Evolutionary conservation across 108 stramenopile genomes (phyloP).

Genomic region (Thalassiosira profunda): DNA sequence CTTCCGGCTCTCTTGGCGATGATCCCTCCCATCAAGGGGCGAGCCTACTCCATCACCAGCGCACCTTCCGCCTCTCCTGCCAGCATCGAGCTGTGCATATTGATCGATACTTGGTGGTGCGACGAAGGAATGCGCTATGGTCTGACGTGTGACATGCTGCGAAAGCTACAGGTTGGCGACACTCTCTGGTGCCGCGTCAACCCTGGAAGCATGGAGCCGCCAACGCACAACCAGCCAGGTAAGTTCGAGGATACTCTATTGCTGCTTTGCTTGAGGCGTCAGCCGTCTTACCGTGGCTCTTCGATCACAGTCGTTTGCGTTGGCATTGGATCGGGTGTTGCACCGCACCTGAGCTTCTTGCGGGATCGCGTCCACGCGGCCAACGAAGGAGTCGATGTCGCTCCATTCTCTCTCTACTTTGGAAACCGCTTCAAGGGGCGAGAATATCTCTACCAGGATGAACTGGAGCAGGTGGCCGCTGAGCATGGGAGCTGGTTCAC

Average conservation of each 20-base stretch:
- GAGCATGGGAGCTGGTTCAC: constrained; percentile 67
- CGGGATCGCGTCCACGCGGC: constrained; percentile 74
- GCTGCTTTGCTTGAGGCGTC: too few relatives aligned
- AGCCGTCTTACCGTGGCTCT: too few relatives aligned
- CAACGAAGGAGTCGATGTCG: constrained; percentile 55
- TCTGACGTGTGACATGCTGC: constrained; percentile 63
- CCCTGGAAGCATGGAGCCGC: constrained; percentile 69
- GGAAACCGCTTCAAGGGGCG: constrained; percentile 79
- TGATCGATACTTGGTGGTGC: constrained; percentile 71
- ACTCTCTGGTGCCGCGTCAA: constrained; percentile 60
- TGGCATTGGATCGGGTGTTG: constrained; percentile 92
- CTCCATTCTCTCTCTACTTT: constrained; percentile 85
- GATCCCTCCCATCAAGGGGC: constrained; percentile 85
- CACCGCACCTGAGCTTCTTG: constrained; percentile 90
- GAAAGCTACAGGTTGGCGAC: constrained; percentile 49
- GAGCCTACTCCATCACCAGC: constrained; percentile 91
- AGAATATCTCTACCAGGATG: constrained; percentile 87
- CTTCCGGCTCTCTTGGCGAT: constrained; percentile 60
- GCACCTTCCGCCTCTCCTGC: constrained; percentile 50
- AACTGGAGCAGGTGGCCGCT: constrained; percentile 62
- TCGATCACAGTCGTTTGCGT: constrained; percentile 67
- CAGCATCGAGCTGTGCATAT: constrained; percentile 53
- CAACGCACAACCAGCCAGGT: constrained; percentile 51
- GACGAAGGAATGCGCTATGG: constrained; percentile 57
- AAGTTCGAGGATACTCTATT: constrained; percentile 46